phyloP scores from a whole-genome alignment of 129 eudicot genomes.

The Solidago caesia region DNA sequence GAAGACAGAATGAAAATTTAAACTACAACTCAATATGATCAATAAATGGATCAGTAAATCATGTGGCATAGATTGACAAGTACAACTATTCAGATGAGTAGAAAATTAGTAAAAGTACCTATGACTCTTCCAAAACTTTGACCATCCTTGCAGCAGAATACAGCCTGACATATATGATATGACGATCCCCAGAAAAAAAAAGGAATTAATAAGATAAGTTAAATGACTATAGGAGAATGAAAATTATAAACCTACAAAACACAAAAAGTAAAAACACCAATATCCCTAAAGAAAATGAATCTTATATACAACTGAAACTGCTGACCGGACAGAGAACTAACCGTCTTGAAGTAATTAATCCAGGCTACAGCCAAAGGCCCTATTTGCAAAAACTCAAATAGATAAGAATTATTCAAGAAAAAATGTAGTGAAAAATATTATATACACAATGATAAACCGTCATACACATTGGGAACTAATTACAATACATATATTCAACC shows the following conservation, averaged over 20 bases:
- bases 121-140: constrained; percentile 62
- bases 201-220: constrained; percentile 7
- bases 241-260: not conserved
- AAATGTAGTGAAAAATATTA: not conserved
- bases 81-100: not conserved
- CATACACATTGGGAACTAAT: constrained; percentile 11
- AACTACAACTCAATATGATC: too few species aligned
- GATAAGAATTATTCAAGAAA: constrained; percentile 15
- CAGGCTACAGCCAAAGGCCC: constrained; percentile 69
- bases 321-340: constrained; percentile 13
- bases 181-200: not conserved
- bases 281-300: constrained; percentile 1
- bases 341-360: constrained; percentile 63
- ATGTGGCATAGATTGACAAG: not conserved
- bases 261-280: not conserved
- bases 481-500: not conserved
- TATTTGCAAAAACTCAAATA: constrained; percentile 26
- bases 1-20: too few species aligned
- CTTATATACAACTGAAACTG: constrained; percentile 11
- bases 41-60: too few species aligned
- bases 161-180: constrained; percentile 41
- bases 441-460: not conserved
- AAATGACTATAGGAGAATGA: constrained; percentile 1
- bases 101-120: constrained; percentile 36
- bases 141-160: constrained; percentile 56